Conservation (phyloP, 257 asterid species). For the Echites panduratus region DNA sequence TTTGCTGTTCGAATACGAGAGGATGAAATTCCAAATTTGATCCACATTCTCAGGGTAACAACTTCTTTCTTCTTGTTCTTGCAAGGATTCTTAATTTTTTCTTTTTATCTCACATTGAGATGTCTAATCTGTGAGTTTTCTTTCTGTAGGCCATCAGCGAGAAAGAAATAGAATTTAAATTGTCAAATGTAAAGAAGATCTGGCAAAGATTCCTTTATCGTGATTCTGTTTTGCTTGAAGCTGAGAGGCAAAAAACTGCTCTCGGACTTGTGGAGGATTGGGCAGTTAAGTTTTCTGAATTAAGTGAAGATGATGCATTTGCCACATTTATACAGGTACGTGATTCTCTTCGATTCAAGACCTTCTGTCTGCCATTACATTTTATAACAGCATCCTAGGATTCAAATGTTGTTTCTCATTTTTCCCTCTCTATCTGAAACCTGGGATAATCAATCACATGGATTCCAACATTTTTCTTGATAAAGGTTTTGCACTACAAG, state of each 20-base stretch:
- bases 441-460: neutral
- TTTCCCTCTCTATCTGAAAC: neutral
- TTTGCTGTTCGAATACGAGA: slow-evolving; percentile 87
- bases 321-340: slow-evolving; percentile 80
- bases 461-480: slow-evolving; percentile 12
- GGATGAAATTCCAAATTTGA: slow-evolving; percentile 78
- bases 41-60: slow-evolving; percentile 69
- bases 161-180: slow-evolving; percentile 69
- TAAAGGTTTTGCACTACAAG: slow-evolving; percentile 83
- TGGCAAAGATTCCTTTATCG: slow-evolving; percentile 94
- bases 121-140: slow-evolving; percentile 17
- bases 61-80: slow-evolving; percentile 17
- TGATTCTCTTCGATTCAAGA: neutral
- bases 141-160: slow-evolving; percentile 56
- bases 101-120: neutral
- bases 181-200: slow-evolving; percentile 69
- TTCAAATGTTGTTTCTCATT: too few species aligned
- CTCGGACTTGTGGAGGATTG: slow-evolving; percentile 53
- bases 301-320: slow-evolving; percentile 66
- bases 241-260: slow-evolving; percentile 68
- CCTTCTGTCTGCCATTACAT: neutral
- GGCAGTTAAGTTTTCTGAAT: slow-evolving; percentile 55
- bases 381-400: neutral
- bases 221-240: slow-evolving; percentile 81
- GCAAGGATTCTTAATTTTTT: slow-evolving; percentile 1